A percentile compares a stretch with the other conserved stretches of the same genome.
These are phyloP conservation scores for Neurospora sp. DNA, from an alignment of 495 filamentous ascomycete genomes.

Conservation along the genomic window DNA sequence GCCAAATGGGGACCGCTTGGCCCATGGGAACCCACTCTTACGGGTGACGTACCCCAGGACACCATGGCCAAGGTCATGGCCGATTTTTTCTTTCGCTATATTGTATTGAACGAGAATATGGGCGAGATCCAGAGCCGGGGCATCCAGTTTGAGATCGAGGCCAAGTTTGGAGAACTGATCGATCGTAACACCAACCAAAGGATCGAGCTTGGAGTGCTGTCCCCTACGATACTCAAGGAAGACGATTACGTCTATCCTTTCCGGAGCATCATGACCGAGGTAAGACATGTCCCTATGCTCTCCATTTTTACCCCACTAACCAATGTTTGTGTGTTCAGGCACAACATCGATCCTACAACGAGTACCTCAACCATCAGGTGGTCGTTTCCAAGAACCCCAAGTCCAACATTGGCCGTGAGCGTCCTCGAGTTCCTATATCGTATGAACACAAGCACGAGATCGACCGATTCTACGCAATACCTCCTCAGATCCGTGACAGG, in stretches of 20 bases:
- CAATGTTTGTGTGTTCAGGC: conserved; percentile 30
- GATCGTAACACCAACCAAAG: conserved; percentile 60
- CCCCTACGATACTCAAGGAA: conserved; percentile 55
- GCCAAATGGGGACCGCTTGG: conserved; percentile 30
- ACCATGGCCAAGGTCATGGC: conserved; percentile 56
- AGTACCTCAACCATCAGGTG: conserved; percentile 67
- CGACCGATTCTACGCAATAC: conserved; percentile 74
- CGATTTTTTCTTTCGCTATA: conserved; percentile 63
- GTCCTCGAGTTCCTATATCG: conserved; percentile 52
- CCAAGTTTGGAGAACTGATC: conserved; percentile 74
- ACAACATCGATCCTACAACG: conserved; percentile 70
- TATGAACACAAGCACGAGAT: conserved; percentile 73
- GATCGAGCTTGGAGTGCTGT: conserved; percentile 49
- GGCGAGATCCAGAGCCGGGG: conserved; percentile 44
- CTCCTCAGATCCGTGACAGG: conserved; percentile 35
- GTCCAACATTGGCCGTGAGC: not conserved
- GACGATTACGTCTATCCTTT: conserved; percentile 45
- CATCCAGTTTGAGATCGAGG: conserved; percentile 81
- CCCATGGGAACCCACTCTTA: conserved; percentile 67
- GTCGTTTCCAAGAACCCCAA: conserved; percentile 24
- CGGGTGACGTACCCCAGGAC: conserved; percentile 52
- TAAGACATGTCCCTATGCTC: conserved; percentile 31
- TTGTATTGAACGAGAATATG: conserved; percentile 48
- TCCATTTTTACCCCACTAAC: conserved; percentile 1
- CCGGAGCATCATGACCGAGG: conserved; percentile 76